Percentiles rank a stretch among this genome's conserved stretches.
Conservation (phyloP, 1,139 yeast species). For the Suhomyces wounanorum region DNA sequence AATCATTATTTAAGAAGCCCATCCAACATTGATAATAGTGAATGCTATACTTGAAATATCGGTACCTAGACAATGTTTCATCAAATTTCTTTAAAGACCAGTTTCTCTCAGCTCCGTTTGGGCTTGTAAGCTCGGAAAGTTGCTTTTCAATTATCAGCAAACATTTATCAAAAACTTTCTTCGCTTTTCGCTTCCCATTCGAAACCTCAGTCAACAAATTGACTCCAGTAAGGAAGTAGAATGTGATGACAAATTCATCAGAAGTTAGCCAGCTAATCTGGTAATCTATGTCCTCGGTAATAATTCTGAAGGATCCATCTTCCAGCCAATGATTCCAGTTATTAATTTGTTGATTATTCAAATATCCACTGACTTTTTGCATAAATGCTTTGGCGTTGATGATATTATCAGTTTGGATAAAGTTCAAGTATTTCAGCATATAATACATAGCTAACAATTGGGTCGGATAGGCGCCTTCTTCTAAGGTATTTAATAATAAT, state of each 20-base stretch:
- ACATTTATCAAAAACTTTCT: conserved; percentile 38
- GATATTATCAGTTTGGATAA: conserved; percentile 29
- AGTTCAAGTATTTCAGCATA: conserved; percentile 25
- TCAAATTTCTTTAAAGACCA: conserved; percentile 23
- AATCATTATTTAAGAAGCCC: conserved; percentile 33
- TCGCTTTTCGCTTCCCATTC: conserved; percentile 34
- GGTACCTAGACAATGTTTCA: conserved; percentile 23
- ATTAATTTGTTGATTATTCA: conserved; percentile 24
- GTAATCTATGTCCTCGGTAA: conserved; percentile 13
- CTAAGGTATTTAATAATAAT: not conserved
- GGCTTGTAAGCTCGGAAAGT: conserved; percentile 15
- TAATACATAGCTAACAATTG: conserved; percentile 34
- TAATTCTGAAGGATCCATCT: conserved; percentile 26
- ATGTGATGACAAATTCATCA: conserved; percentile 42
- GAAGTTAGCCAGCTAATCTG: conserved; percentile 41
- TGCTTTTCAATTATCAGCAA: conserved; percentile 33
- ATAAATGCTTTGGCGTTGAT: conserved; percentile 24
- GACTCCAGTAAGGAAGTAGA: conserved; percentile 46
- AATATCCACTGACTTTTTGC: conserved; percentile 27
- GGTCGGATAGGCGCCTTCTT: conserved; percentile 18
- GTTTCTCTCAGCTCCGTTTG: conserved; percentile 11
- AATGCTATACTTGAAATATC: conserved; percentile 28
- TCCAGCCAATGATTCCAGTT: conserved; percentile 29
- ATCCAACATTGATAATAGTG: conserved; percentile 37
- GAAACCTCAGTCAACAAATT: conserved; percentile 33